Evolutionary conservation across 495 filamentous ascomycete species (phyloP).

Genomic region (Talaromyces wortmannii): DNA sequence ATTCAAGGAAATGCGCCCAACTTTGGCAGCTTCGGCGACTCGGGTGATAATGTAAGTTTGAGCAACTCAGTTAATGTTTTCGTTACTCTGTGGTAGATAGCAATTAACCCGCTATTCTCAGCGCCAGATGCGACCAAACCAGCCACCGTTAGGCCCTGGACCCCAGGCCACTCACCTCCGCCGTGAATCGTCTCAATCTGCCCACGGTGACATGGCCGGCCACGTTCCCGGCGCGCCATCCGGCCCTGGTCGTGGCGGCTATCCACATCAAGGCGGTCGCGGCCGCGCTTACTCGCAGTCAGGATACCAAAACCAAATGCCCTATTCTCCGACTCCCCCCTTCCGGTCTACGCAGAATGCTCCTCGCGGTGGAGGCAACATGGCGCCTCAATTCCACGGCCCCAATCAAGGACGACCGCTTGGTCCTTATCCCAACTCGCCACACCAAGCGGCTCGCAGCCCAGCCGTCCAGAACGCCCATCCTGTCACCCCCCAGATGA

Average conservation of each 20-base stretch:
- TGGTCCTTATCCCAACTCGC: conserved; percentile 56
- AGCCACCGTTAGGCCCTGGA: conserved; percentile 54
- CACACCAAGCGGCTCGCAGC: conserved; percentile 61
- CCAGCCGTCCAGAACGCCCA: conserved; percentile 63
- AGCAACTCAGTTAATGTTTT: neutral
- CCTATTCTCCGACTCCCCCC: conserved; percentile 56
- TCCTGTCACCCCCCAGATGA: conserved; percentile 65
- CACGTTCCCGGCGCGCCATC: conserved; percentile 41
- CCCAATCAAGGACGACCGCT: conserved; percentile 47
- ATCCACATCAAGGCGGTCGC: conserved; percentile 52
- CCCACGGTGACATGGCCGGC: conserved; percentile 69
- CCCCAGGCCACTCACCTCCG: conserved; percentile 66
- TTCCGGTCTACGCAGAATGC: conserved; percentile 56
- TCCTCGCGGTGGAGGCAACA: conserved; percentile 54
- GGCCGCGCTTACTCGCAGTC: conserved; percentile 59
- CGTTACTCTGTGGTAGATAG: too few relatives aligned
- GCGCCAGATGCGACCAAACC: conserved; percentile 52
- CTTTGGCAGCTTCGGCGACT: conserved; percentile 74
- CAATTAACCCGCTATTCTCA: conserved; percentile 8
- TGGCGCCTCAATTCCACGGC: conserved; percentile 58
- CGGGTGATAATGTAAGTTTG: conserved; percentile 37
- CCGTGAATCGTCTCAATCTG: conserved; percentile 74
- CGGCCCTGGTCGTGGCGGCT: conserved; percentile 46
- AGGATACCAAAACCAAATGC: conserved; percentile 54
- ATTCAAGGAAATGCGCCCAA: conserved; percentile 56